These are phyloP conservation scores for Ophiocordyceps camponoti-saundersi DNA, from an alignment of 2,329 filamentous ascomycete species.

Conservation along the genomic window DNA sequence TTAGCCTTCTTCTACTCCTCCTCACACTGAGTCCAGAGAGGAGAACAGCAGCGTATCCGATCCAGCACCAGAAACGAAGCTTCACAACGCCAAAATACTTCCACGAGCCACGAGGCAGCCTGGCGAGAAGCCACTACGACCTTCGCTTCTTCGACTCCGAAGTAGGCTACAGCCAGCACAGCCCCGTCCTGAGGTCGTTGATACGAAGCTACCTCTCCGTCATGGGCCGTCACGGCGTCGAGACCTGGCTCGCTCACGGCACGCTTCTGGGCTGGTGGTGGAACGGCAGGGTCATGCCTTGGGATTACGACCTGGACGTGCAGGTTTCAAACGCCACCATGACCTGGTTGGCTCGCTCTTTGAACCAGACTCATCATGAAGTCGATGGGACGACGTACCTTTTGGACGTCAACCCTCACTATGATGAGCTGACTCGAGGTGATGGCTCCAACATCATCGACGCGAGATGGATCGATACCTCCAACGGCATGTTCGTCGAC, in stretches of 20 bases:
- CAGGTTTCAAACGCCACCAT: conserved; percentile 57
- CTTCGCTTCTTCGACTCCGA: conserved; percentile 45
- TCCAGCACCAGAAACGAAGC: neutral
- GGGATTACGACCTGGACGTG: conserved; percentile 74
- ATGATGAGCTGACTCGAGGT: conserved; percentile 40
- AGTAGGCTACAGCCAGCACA: conserved; percentile 50
- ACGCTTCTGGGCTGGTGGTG: conserved; percentile 82
- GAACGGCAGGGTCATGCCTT: conserved; percentile 62
- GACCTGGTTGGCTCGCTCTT: conserved; percentile 41
- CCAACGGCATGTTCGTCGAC: conserved; percentile 66
- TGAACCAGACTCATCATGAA: conserved; percentile 51
- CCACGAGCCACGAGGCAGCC: conserved; percentile 42
- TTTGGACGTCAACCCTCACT: conserved; percentile 62
- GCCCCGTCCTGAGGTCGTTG: conserved; percentile 49
- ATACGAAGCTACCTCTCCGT: conserved; percentile 57
- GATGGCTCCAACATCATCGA: conserved; percentile 69
- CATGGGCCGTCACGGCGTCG: conserved; percentile 45
- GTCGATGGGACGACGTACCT: conserved; percentile 44
- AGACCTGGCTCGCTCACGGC: conserved; percentile 79
- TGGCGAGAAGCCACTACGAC: conserved; percentile 58
- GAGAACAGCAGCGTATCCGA: neutral
- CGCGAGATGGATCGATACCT: conserved; percentile 63
- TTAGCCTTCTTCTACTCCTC: neutral
- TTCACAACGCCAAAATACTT: conserved; percentile 37
- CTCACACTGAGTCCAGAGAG: neutral